Base-by-base conservation (phyloP, 306 rosid species). In the Ormosia semicastrata region DNA sequence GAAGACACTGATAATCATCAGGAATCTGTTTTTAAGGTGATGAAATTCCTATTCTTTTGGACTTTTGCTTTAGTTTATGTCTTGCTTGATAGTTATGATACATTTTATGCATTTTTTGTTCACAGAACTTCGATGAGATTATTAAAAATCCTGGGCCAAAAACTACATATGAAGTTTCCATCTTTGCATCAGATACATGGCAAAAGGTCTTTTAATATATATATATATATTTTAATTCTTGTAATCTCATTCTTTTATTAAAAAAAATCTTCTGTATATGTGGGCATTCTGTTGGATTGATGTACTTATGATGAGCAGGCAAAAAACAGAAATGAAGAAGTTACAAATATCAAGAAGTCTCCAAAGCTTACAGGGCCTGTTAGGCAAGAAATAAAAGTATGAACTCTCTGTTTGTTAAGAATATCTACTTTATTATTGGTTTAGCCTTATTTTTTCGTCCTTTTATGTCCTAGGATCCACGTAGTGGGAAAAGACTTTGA, bases 141-240 rank as follows among this genome's bases (percentile, higher is more conserved):
- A 77, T 83, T 60, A 66, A 78, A 88, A 91, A 88, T 79, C 93
- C 95, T 14, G 94, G 93, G 78, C 93, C 91, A 34, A 90, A 91
- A 87, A 92, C 97, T 14, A 86, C 96, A 33, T 85, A 75, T 82
- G 99, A 95, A 41, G 98, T 93, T 82, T 82, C 99, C 82, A 82
- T 95, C 68, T 88, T 89, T 85, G 94, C 89, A 15, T 88, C 94
- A 14, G 93, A 90, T 84, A 39, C 84, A 13, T 93, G 97, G 98
- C 88, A 87, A 81, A 95, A 92, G 98, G 99, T 94, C 15, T 18
- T 12, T 49, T 29, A 2, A 5, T 24, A 6, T 43, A n/a, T n/a
- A 6, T 43, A 15, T 41, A 41, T 32, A 46, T 70, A 74, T 33
- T 71, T 41, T 29, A 37, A 78, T 73, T 29, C 69, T 56, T 73